These are phyloP conservation scores for Mycotypha africana DNA, from an alignment of 371 early-diverging fungal genomes.

Conservation along the genomic window DNA sequence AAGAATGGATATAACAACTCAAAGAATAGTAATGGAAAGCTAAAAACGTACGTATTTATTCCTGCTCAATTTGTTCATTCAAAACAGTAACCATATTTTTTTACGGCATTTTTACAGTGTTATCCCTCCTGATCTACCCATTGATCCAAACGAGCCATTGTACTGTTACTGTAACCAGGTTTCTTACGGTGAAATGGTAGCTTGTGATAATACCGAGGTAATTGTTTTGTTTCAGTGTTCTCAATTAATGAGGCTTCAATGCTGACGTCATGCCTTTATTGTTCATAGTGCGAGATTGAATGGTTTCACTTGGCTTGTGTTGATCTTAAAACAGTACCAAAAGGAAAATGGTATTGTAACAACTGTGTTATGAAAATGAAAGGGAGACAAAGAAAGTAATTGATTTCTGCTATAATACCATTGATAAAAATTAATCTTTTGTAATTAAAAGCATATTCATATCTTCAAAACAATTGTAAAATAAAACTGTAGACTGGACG, in stretches of 20 bases:
- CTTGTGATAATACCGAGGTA: slow-evolving; percentile 90
- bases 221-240: no score
- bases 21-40: slow-evolving; percentile 17
- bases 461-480: no score
- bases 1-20: slow-evolving; percentile 15
- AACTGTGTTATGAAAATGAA: slow-evolving; percentile 61
- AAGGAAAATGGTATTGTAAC: slow-evolving; percentile 92
- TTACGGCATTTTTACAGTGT: slow-evolving; percentile 14
- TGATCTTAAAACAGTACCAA: slow-evolving; percentile 77
- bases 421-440: no score
- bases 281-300: slow-evolving; percentile 75
- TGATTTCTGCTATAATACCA: no score
- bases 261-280: not conserved
- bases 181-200: slow-evolving; percentile 97
- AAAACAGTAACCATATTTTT: not conserved
- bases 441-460: not conserved
- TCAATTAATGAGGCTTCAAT: no score
- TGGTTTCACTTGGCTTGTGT: slow-evolving; percentile 97
- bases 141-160: slow-evolving; percentile 93
- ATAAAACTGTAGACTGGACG: no score
- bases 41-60: slow-evolving; percentile 13
- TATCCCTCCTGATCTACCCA: slow-evolving; percentile 62
- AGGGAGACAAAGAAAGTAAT: slow-evolving; percentile 42
- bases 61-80: not conserved
- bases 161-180: slow-evolving; percentile 96